These are phyloP conservation scores for Candida tibetensis DNA, from an alignment of 805 yeast genomes.

Conservation along the genomic window DNA sequence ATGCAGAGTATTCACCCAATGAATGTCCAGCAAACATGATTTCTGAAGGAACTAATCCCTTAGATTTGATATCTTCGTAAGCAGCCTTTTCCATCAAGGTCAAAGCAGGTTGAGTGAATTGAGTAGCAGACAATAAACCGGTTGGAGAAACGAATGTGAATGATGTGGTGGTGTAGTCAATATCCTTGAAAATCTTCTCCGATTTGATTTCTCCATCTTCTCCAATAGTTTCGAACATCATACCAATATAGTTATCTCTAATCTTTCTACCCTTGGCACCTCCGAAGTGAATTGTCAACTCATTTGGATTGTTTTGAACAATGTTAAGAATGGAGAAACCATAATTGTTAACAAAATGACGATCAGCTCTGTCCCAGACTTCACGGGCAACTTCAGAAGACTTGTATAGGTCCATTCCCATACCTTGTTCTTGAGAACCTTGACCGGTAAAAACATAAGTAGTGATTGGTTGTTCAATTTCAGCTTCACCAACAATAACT, in stretches of 20 bases:
- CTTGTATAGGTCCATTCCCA: slow-evolving; percentile 99
- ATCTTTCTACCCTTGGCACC: slow-evolving; percentile 96
- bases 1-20: slow-evolving; percentile 97
- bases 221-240: slow-evolving; percentile 96
- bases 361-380: slow-evolving; percentile 98
- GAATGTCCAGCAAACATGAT: slow-evolving; percentile 99
- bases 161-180: slow-evolving; percentile 75
- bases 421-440: slow-evolving; percentile 99
- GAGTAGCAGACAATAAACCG: slow-evolving; percentile 96
- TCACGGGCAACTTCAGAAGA: slow-evolving; percentile 86
- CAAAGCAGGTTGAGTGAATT: slow-evolving; percentile 98
- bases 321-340: slow-evolving; percentile 97
- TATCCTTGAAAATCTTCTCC: slow-evolving; percentile 94
- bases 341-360: slow-evolving; percentile 86
- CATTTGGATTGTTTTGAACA: slow-evolving; percentile 93
- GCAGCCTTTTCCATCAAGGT: slow-evolving; percentile 99
- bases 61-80: slow-evolving; percentile 93
- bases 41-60: slow-evolving; percentile 92
- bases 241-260: slow-evolving; percentile 89
- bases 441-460: slow-evolving; percentile 98
- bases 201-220: slow-evolving; percentile 79
- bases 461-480: slow-evolving; percentile 96
- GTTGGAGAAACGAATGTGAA: slow-evolving; percentile 89
- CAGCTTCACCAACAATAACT: slow-evolving; percentile 94
- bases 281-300: slow-evolving; percentile 93